These are phyloP conservation scores for Uromyces viciae-fabae DNA, from an alignment of 1,284 basidiomycete genomes.

Conservation along the genomic window DNA sequence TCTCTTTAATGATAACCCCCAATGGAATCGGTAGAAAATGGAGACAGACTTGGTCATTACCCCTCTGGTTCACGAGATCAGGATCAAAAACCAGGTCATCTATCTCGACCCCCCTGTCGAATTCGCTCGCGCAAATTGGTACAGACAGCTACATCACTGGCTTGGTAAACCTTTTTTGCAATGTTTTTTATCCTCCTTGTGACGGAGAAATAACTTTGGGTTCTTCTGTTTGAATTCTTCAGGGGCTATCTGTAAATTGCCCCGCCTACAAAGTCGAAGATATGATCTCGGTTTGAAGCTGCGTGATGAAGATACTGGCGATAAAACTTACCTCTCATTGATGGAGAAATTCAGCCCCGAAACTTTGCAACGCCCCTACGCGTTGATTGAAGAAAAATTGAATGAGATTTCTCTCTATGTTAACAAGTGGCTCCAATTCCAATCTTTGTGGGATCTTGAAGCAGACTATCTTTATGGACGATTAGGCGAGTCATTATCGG, in stretches of 20 bases:
- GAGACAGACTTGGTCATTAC: slow-evolving; percentile 70
- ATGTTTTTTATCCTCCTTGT: neutral
- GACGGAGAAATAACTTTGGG: no score
- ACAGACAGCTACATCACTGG: slow-evolving; percentile 84
- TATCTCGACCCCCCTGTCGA: slow-evolving; percentile 94
- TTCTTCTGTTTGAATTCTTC: neutral
- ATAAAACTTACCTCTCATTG: slow-evolving; percentile 67
- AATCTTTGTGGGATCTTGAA: slow-evolving; percentile 97
- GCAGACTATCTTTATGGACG: slow-evolving; percentile 91
- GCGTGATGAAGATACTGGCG: slow-evolving; percentile 33
- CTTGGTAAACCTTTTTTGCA: slow-evolving; percentile 61
- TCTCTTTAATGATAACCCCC: no score
- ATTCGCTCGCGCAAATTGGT: slow-evolving; percentile 84
- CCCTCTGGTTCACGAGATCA: slow-evolving; percentile 84
- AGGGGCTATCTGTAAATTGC: slow-evolving; percentile 83
- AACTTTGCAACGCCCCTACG: slow-evolving; percentile 75
- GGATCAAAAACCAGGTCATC: slow-evolving; percentile 97
- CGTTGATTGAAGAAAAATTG: slow-evolving; percentile 81
- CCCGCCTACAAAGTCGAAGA: slow-evolving; percentile 83
- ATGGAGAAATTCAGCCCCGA: slow-evolving; percentile 71
- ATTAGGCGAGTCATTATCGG: slow-evolving; percentile 64
- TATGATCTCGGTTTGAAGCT: slow-evolving; percentile 86
- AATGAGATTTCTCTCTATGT: slow-evolving; percentile 83
- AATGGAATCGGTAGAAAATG: slow-evolving; percentile 54
- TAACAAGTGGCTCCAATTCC: slow-evolving; percentile 96